Conservation (phyloP, 768 basidiomycete genomes). For the Tylopilus subfusipes region DNA sequence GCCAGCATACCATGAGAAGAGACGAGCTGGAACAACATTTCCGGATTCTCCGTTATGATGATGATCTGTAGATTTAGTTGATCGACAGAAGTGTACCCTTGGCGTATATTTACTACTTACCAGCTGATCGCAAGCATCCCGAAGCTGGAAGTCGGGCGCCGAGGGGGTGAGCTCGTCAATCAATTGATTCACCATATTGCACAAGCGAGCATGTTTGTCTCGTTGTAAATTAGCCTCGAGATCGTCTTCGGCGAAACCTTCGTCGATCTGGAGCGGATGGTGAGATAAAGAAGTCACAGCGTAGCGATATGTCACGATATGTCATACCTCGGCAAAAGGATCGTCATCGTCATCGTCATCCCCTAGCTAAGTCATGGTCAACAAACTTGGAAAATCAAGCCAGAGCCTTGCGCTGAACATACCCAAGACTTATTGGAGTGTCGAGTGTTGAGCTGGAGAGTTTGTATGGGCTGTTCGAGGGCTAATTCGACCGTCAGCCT, state of each 20-base stretch:
- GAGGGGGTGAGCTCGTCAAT: conserved; percentile 84
- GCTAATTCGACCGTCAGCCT: conserved; percentile 34
- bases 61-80: conserved; percentile 47
- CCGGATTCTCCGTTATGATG: conserved; percentile 75
- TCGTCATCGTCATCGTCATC: conserved; percentile 91
- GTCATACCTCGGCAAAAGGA: conserved; percentile 85
- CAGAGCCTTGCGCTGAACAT: conserved; percentile 12
- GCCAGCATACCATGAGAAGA: conserved; percentile 94
- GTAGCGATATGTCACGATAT: background rate
- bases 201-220: conserved; percentile 89
- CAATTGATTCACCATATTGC: conserved; percentile 73
- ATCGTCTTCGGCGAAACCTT: conserved; percentile 89
- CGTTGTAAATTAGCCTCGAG: conserved; percentile 88
- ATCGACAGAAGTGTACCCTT: background rate
- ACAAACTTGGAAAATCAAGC: background rate
- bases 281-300: conserved; percentile 4
- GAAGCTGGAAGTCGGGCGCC: conserved; percentile 77
- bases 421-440: conserved; percentile 92
- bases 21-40: conserved; percentile 85
- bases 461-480: conserved; percentile 60
- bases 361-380: conserved; percentile 47
- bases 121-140: conserved; percentile 83
- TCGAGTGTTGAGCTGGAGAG: conserved; percentile 80
- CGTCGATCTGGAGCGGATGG: conserved; percentile 63
- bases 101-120: conserved; percentile 41